These are phyloP conservation scores for Celoporthe dispersa DNA, from an alignment of 2,329 filamentous ascomycete genomes.

Conservation along the genomic window DNA sequence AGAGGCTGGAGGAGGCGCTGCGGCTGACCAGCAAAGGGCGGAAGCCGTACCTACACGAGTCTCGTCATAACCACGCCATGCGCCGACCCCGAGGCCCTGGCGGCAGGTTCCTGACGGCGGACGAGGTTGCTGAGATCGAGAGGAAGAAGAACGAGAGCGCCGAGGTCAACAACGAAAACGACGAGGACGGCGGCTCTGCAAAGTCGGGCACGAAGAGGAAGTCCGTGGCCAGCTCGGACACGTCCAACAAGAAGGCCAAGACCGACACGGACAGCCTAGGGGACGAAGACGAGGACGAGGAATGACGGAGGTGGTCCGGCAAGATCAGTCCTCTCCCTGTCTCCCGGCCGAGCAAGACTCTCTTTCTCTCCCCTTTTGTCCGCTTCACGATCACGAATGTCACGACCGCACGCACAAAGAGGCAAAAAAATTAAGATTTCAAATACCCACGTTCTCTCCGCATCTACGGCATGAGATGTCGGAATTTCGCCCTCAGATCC, in stretches of 20 bases:
- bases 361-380: constrained; percentile 19
- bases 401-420: constrained; percentile 26
- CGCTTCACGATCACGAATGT: constrained; percentile 29
- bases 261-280: constrained; percentile 47
- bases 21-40: constrained; percentile 92
- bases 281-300: constrained; percentile 40
- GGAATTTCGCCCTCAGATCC: constrained; percentile 9
- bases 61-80: constrained; percentile 98
- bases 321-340: background rate
- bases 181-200: constrained; percentile 35
- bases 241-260: constrained; percentile 59
- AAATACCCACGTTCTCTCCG: constrained; percentile 22
- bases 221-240: constrained; percentile 53
- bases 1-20: constrained; percentile 90
- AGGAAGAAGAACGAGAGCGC: constrained; percentile 55
- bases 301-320: constrained; percentile 30
- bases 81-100: constrained; percentile 90
- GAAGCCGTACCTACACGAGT: constrained; percentile 97
- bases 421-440: constrained; percentile 22
- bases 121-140: constrained; percentile 92
- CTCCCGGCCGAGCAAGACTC: constrained; percentile 19
- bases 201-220: constrained; percentile 63
- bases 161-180: constrained; percentile 44
- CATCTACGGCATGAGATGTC: constrained; percentile 17
- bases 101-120: constrained; percentile 92